These are phyloP conservation scores for Chlorella sp. DNA, from an alignment of 139 green algal species.

Conservation along the genomic window DNA sequence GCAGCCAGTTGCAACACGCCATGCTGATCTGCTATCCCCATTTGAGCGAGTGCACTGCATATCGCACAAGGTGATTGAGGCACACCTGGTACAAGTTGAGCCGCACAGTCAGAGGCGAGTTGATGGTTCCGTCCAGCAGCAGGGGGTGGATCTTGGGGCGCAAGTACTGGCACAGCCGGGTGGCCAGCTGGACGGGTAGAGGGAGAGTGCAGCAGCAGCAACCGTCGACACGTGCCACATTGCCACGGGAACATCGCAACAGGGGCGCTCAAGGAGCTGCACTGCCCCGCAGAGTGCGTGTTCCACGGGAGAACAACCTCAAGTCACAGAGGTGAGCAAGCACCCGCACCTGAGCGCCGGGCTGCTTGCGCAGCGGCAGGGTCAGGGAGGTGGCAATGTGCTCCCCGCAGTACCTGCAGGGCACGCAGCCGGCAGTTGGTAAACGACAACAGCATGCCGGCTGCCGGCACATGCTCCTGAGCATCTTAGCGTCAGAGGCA, in stretches of 20 bases:
- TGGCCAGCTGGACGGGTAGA: conserved; percentile 45
- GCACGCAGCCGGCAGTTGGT: too few relatives aligned
- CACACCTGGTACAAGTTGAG: conserved; percentile 90
- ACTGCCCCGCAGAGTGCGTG: too few relatives aligned
- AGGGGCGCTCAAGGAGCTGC: too few relatives aligned
- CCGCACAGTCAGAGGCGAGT: conserved; percentile 69
- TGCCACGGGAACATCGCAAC: too few relatives aligned
- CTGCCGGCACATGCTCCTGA: not conserved
- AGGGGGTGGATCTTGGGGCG: conserved; percentile 88
- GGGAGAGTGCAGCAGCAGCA: not conserved
- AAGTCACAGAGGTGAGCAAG: too few relatives aligned
- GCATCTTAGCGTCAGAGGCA: not conserved
- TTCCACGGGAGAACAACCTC: too few relatives aligned
- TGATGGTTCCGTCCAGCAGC: conserved; percentile 88
- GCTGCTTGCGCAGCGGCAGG: conserved; percentile 55
- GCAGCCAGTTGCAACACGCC: too few relatives aligned
- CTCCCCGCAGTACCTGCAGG: conserved; percentile 17
- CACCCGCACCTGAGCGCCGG: conserved; percentile 33
- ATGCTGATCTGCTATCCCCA: too few relatives aligned
- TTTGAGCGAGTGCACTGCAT: too few relatives aligned
- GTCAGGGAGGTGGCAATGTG: conserved; percentile 71
- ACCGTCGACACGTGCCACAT: too few relatives aligned
- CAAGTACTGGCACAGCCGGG: conserved; percentile 84
- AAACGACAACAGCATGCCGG: too few relatives aligned
- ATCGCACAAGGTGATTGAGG: not conserved